Evolutionary conservation across 2,329 filamentous ascomycete species (phyloP).

Genomic region (Emmonsiellopsis sp.): DNA sequence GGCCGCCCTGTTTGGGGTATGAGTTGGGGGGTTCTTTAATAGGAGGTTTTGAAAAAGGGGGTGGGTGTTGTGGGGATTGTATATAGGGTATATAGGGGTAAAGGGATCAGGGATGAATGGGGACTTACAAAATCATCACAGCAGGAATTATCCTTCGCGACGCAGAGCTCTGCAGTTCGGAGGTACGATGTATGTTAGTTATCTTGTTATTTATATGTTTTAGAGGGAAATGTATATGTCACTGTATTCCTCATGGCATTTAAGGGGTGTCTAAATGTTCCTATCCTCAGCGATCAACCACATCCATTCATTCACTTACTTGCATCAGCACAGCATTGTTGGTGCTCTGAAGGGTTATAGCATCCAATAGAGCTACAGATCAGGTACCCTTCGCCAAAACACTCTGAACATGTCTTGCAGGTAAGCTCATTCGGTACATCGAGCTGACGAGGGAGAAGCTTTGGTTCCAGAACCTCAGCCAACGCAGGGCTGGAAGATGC

Average conservation of each 20-base stretch:
- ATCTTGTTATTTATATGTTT: neutral
- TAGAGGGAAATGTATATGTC: too few species aligned
- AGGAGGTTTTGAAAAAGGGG: too few species aligned
- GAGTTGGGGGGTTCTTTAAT: neutral
- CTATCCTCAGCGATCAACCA: neutral
- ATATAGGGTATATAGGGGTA: neutral
- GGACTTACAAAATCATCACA: conserved; percentile 3
- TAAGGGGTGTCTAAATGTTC: neutral
- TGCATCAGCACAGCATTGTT: conserved; percentile 6
- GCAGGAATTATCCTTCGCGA: conserved; percentile 4
- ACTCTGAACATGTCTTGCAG: conserved; percentile 6
- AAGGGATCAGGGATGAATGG: neutral
- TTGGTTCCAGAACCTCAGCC: neutral
- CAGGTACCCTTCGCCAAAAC: conserved; percentile 1
- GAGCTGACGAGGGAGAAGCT: neutral
- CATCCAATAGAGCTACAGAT: conserved; percentile 1
- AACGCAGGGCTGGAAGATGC: neutral
- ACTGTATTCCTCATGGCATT: too few species aligned
- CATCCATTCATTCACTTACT: neutral
- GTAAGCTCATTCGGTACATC: neutral
- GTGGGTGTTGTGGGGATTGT: neutral
- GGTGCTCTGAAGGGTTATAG: neutral
- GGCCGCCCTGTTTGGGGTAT: neutral
- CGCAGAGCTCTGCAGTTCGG: neutral
- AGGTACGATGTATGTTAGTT: neutral